Evolutionary conservation across 768 basidiomycete species (phyloP).

Genomic region (Tylopilus plumbeoviolaceoides): DNA sequence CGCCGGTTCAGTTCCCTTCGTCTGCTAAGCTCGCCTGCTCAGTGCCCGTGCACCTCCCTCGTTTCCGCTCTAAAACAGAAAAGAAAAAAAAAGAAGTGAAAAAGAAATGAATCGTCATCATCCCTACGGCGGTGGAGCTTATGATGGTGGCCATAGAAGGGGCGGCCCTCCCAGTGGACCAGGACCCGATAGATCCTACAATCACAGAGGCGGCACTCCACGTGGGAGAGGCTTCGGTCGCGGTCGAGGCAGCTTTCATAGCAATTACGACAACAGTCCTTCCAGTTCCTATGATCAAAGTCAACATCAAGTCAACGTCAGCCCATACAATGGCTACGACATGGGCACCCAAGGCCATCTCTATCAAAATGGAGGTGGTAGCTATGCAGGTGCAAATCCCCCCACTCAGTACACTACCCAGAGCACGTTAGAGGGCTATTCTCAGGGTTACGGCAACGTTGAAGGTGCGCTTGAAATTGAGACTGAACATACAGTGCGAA

Average conservation of each 20-base stretch:
- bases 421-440: constrained; percentile 42
- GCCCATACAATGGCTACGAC: constrained; percentile 70
- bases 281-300: constrained; percentile 63
- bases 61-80: constrained; percentile 27
- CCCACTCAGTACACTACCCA: constrained; percentile 50
- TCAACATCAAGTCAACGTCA: constrained; percentile 57
- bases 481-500: constrained; percentile 47
- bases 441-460: constrained; percentile 61
- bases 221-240: constrained; percentile 48
- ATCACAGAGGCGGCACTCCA: constrained; percentile 57
- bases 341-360: constrained; percentile 51
- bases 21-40: constrained; percentile 25
- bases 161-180: constrained; percentile 64
- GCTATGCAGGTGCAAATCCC: constrained; percentile 47
- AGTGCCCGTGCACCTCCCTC: constrained; percentile 21
- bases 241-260: constrained; percentile 52
- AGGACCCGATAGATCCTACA: constrained; percentile 66
- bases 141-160: constrained; percentile 58
- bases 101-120: constrained; percentile 80
- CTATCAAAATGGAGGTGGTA: constrained; percentile 69
- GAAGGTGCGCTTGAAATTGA: constrained; percentile 87
- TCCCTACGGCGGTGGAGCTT: constrained; percentile 66
- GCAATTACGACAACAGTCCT: constrained; percentile 52
- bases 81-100: constrained; percentile 19
- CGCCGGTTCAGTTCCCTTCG: constrained; percentile 16